phyloP scores from a whole-genome alignment of 1,284 basidiomycete species.

The Xerocomus minutiporus region DNA sequence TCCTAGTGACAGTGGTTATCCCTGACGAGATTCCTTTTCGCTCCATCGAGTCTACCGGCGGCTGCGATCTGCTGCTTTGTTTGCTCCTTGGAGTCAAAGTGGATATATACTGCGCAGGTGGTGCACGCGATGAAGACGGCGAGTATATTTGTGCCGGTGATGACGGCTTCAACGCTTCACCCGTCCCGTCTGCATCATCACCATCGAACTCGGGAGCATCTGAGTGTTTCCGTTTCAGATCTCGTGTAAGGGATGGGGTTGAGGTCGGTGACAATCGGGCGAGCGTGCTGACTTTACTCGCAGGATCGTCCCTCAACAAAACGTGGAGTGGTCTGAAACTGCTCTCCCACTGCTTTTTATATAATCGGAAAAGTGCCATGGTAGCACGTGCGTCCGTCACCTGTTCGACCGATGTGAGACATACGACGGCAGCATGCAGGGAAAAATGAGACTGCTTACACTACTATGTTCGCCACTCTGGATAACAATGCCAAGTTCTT shows the following conservation, averaged over 20 bases:
- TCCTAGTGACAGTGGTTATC: conserved; percentile 56
- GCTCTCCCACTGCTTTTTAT: conserved; percentile 83
- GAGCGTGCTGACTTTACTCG: neutral
- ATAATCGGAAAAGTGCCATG: conserved; percentile 91
- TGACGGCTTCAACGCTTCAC: neutral
- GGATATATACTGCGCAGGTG: neutral
- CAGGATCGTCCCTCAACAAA: neutral
- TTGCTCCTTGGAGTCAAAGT: neutral
- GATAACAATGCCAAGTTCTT: conserved; percentile 81
- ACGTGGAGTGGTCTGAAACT: conserved; percentile 30
- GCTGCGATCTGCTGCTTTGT: conserved; percentile 10
- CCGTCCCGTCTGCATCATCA: conserved; percentile 19
- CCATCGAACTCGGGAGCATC: neutral
- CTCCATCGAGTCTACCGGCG: conserved; percentile 25
- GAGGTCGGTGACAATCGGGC: neutral
- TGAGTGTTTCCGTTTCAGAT: conserved; percentile 26
- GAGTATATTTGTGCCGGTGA: neutral
- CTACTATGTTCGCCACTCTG: conserved; percentile 87
- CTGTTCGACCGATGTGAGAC: conserved; percentile 37
- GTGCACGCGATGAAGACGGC: neutral
- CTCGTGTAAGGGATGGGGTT: neutral
- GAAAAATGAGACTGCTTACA: conserved; percentile 41
- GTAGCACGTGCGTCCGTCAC: conserved; percentile 92
- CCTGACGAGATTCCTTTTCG: conserved; percentile 70
- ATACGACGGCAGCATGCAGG: neutral